Evolutionary conservation across 352 stramenopile genomes (phyloP).

Genomic region (Thalassiosira delicatula): DNA sequence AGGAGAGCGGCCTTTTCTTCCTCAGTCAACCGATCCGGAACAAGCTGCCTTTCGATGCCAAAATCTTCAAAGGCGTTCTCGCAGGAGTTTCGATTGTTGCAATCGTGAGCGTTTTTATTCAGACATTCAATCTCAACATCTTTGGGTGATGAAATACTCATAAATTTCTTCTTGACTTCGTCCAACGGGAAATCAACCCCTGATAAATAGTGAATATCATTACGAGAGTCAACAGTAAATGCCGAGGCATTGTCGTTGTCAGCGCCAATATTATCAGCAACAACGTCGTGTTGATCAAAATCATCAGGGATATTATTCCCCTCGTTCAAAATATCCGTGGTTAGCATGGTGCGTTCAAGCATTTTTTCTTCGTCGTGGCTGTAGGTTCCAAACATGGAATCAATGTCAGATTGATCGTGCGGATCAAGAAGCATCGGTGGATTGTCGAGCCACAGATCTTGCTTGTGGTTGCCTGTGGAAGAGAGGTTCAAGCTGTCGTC

Average conservation of each 20-base stretch:
- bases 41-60: slow-evolving; percentile 3
- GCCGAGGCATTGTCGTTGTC: too few relatives aligned
- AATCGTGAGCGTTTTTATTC: background rate
- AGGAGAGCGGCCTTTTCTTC: background rate
- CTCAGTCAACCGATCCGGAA: background rate
- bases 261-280: too few relatives aligned
- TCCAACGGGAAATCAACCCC: background rate
- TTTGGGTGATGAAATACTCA: too few relatives aligned
- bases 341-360: slow-evolving; percentile 7
- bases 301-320: background rate
- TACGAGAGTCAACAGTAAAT: background rate
- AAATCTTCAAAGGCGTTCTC: slow-evolving; percentile 4
- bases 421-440: too few relatives aligned
- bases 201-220: slow-evolving; percentile 2
- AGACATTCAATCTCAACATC: too few relatives aligned
- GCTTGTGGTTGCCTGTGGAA: too few relatives aligned
- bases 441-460: too few relatives aligned
- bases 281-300: too few relatives aligned
- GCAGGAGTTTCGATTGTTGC: background rate
- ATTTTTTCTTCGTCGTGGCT: slow-evolving; percentile 27
- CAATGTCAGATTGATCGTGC: too few relatives aligned
- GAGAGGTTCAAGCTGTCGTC: too few relatives aligned
- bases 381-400: slow-evolving; percentile 28
- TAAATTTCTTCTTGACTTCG: too few relatives aligned
- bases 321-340: background rate